Evolutionary conservation across 352 stramenopile genomes (phyloP), one percentile per base, ranked within the genome.

Genomic region (Pythium monospermum): DNA sequence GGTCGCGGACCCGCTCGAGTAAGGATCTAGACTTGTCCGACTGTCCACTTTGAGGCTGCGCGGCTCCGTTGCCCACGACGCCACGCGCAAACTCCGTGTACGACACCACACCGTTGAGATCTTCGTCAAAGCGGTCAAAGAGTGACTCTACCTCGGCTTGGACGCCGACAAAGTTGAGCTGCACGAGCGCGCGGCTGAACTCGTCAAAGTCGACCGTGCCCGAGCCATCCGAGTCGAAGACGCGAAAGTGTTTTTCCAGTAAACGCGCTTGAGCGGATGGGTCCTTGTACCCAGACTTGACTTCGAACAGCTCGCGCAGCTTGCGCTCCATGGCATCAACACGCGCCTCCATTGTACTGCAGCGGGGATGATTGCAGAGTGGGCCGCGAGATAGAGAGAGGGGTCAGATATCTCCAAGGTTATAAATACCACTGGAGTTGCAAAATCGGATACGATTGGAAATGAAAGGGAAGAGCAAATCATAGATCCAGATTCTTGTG

Each of bases 51-150:
- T 66, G 27, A 6, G 60, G 25, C 6, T 12, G 19, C 2, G 36
- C 36, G 22, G 31, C 61, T 6, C 40, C 57, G 4, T 61, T 30
- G 7, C 74, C 73, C 41, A 87, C 71, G 11, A 92, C 49, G 0
- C 57, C 71, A 6, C 51, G 56, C 2, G 76, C 70, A 42, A 96
- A 90, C 50, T 95, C 80, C 7, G 59, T 45, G 53, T 93, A 96
- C 15, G 79, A 82, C 31, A 96, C 57, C 11, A 77, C 68, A 1
- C 85, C 83, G 45, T 85, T 75, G 4, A 91, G 66, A 42, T 96
- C 82, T 39, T 83, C 72, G 43, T 96, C 87, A 41, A 94, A 95
- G 31, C 83, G 79, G 44, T 96, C 85, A 27, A 96, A 96, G 15
- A 96, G 71, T 22, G 71, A 76, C 33, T 94, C 79, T 12, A 87